Percentiles rank a stretch among this genome's conserved stretches.
phyloP scores from a whole-genome alignment of 2,329 filamentous ascomycete species.

The Botrytis medusae region DNA sequence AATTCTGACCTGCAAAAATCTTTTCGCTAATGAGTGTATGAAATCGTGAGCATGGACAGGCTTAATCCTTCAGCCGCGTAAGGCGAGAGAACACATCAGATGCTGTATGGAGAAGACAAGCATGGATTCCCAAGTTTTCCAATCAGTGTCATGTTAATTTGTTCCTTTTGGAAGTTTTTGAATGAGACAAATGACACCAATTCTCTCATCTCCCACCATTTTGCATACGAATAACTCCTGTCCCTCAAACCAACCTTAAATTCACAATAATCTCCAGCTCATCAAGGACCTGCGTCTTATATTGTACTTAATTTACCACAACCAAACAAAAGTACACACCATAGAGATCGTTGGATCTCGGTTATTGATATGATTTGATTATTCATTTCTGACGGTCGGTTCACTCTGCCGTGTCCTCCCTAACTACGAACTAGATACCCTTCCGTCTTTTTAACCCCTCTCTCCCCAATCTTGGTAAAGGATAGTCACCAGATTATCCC shows the following conservation, averaged over 20 bases:
- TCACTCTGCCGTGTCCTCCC: constrained; percentile 11
- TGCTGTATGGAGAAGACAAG: background rate
- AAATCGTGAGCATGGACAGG: background rate
- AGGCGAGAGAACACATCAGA: constrained; percentile 7
- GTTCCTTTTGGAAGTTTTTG: constrained; percentile 1
- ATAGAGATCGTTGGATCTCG: constrained; percentile 10
- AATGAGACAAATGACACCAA: background rate
- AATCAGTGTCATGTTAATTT: background rate
- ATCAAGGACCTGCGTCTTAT: background rate
- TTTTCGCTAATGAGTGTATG: background rate
- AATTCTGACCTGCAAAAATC: background rate
- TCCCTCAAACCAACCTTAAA: constrained; percentile 4
- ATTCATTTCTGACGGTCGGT: background rate
- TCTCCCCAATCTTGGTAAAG: background rate
- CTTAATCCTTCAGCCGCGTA: constrained; percentile 18
- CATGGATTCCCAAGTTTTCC: constrained; percentile 9
- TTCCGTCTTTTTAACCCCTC: constrained; percentile 1
- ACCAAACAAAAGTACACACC: background rate
- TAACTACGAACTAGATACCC: background rate
- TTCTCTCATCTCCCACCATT: background rate
- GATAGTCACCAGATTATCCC: background rate
- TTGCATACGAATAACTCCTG: background rate
- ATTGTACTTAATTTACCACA: constrained; percentile 7
- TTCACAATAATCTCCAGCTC: constrained; percentile 1
- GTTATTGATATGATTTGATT: constrained; percentile 6